Conservation (phyloP, 2,329 filamentous ascomycete species). For the Phaeosphaeriaceae sp. region DNA sequence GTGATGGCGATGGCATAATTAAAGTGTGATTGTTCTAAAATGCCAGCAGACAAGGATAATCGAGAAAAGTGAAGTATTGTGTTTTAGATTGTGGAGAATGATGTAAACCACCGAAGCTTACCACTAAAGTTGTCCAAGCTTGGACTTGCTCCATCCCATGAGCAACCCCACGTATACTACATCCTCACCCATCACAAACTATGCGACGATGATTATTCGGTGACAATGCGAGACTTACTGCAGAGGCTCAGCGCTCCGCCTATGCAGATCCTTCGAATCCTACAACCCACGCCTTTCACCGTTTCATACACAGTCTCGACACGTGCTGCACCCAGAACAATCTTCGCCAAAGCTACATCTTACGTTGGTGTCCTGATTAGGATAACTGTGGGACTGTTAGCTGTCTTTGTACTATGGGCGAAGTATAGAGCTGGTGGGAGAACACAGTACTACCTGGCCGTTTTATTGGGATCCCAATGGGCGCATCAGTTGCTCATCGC, state of each 20-base stretch:
- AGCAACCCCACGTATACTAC: no score
- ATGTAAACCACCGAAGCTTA: constrained; percentile 15
- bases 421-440: constrained; percentile 24
- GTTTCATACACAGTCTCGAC: constrained; percentile 92
- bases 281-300: constrained; percentile 75
- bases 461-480: constrained; percentile 7
- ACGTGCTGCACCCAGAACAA: constrained; percentile 60
- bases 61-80: not conserved
- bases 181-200: not conserved
- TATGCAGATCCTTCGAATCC: constrained; percentile 28
- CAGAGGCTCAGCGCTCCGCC: constrained; percentile 37
- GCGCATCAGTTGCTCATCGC: constrained; percentile 41
- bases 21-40: not conserved
- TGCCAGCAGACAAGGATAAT: not conserved
- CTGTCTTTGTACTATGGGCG: constrained; percentile 46
- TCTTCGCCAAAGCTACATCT: constrained; percentile 54
- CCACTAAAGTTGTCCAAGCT: constrained; percentile 13
- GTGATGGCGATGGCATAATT: constrained; percentile 24
- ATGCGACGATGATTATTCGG: constrained; percentile 11
- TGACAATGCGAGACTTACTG: constrained; percentile 28
- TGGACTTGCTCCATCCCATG: constrained; percentile 11
- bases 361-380: constrained; percentile 55
- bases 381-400: constrained; percentile 50
- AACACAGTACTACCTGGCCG: constrained; percentile 3
- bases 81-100: constrained; percentile 8